Base-by-base conservation (phyloP, 345 rosid genomes). In the Kernera saxatilis region DNA sequence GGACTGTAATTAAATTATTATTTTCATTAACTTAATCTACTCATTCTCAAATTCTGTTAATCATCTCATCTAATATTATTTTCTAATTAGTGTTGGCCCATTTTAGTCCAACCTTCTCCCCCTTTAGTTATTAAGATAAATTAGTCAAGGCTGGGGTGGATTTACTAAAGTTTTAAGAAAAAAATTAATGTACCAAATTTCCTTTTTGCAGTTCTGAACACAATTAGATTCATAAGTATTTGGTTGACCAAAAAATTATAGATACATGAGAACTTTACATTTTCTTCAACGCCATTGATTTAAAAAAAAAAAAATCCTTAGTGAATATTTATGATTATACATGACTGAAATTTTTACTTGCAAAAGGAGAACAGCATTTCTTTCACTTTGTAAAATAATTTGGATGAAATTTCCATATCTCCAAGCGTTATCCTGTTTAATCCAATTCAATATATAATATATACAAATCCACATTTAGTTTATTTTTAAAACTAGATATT, bases 21-120 rank as follows among this genome's bases (percentile, higher is more conserved):
- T 33, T 51, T 33, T 73, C 37, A 26, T 26, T 30, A 57, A 6
- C 44, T 65, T 56, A 55, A 35, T 55, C 9, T 27, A 55, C 18
- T 74, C 64, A 43, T 41, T 26, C 37, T 67, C 51, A 10, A 19
- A 35, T 56, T 8, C 1, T 73, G 25, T 14, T 13, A 66, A 60
- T 17, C 61, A 41, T 58, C 17, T 3, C 52, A 29, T 61, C 17
- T 73, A 17, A 18, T 45, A 26, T n/a, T 44, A 33, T 12, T 64
- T 8, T 26, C 27, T 52, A 18, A 14, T 54, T 35, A 46, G 44
- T 57, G 60, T 50, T 41, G 73, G 55, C 40, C 60, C 56, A 41
- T 59, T 67, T 67, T 58, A 32, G 73, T 58, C 78, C 64, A 60
- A 74, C 41, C 26, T 74, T 17, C 48, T 73, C 30, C 27, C 5